Evolutionary conservation across 2,329 filamentous ascomycete species (phyloP).

Genomic region (Penicillium corylophilum): DNA sequence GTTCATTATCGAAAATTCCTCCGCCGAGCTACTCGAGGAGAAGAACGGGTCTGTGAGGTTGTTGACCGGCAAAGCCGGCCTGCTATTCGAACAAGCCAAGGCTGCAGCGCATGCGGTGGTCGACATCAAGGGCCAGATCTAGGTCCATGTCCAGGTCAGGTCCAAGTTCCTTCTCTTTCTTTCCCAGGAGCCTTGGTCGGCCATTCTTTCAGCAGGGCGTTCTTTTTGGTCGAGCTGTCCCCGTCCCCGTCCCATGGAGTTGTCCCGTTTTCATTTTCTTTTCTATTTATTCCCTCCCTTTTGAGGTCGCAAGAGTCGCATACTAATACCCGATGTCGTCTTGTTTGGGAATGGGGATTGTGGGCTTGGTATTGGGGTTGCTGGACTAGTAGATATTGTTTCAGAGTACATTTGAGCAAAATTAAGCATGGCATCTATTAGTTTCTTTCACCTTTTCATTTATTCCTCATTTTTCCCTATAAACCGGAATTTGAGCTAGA

Average conservation of each 20-base stretch:
- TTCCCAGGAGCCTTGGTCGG: neutral
- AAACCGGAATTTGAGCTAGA: too few relatives aligned
- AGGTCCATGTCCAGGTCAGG: conserved; percentile 13
- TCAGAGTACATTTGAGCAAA: neutral
- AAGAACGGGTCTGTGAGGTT: conserved; percentile 71
- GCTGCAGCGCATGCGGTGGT: conserved; percentile 76
- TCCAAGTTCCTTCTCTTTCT: conserved; percentile 8
- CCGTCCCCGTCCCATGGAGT: conserved; percentile 1
- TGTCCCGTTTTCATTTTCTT: neutral
- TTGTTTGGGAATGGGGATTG: conserved; percentile 5
- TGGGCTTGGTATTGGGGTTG: neutral
- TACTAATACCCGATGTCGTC: conserved; percentile 19
- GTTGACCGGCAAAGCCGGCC: conserved; percentile 69
- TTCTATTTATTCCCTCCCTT: neutral
- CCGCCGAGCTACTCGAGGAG: conserved; percentile 74
- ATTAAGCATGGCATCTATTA: neutral
- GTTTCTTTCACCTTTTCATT: neutral
- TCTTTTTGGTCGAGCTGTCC: conserved; percentile 1
- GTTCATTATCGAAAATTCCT: conserved; percentile 81
- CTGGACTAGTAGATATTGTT: neutral
- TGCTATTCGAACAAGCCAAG: conserved; percentile 72
- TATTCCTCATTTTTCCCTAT: too few relatives aligned
- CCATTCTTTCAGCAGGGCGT: conserved; percentile 34
- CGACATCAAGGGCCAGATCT: conserved; percentile 96
- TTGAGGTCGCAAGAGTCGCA: neutral